Base-by-base conservation (phyloP, 306 rosid genomes). In the Biancaea sappan region DNA sequence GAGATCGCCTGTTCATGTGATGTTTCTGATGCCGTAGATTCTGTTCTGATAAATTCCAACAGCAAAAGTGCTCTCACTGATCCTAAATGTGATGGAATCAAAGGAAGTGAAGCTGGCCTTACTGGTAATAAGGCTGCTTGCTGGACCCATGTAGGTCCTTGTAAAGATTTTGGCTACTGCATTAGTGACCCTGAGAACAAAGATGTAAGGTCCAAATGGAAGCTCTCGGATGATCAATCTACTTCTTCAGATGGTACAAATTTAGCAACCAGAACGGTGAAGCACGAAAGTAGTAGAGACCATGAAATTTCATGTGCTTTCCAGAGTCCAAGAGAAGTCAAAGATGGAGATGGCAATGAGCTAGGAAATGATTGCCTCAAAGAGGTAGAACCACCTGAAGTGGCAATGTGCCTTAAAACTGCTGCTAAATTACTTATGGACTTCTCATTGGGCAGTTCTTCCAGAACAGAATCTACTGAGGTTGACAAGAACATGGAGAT, bases 391-490 rank as follows among this genome's bases (percentile, higher is more conserved):
- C 74, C 72, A 34, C 61, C 80, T 56, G 80, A 75, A 75, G 12
- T 74, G 21, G 74, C 83, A 61, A 38, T 34, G 66, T 75, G 71
- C 70, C 66, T 81, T 65, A 79, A 22, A 58, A 66, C 61, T 70
- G 91, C 88, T 9, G 94, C 89, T 11, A 81, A 78, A 70, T 77
- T 87, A 18, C 88, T 85, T 53, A 0, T 81, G 0, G 37, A 66
- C 35, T 76, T 86, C 35, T 84, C 88, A 8, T 69, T 73, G 74
- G 82, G 76, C 28, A 76, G 67, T 63, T 63, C 81, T 43, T 56
- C 78, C 77, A 52, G 52, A 66, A 72, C 59, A 14, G 77, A 25
- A 40, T 72, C 70, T 32, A 66, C 11, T n/a, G 60, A 50, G 71
- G 58, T 40, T 34, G 72, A 69, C 64, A 72, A 11, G 35, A 29